These are phyloP conservation scores for Hymenoscyphus linearis DNA, from an alignment of 2,329 filamentous ascomycete genomes.

Conservation along the genomic window DNA sequence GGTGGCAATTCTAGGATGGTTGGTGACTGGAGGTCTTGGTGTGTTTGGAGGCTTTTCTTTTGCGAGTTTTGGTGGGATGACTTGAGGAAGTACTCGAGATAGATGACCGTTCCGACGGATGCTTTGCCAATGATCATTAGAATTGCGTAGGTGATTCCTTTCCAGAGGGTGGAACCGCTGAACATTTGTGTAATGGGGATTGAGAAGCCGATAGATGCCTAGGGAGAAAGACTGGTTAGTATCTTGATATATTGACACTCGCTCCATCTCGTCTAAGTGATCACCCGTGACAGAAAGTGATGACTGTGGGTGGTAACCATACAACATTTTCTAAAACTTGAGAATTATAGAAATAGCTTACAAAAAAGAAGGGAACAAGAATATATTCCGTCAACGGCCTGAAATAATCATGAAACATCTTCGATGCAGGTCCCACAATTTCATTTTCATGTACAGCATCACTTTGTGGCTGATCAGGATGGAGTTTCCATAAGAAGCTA, in stretches of 20 bases:
- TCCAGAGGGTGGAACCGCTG: slow-evolving; percentile 58
- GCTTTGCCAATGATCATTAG: slow-evolving; percentile 64
- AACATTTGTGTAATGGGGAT: slow-evolving; percentile 72
- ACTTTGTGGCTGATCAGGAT: background rate
- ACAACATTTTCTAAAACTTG: background rate
- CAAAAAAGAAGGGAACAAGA: slow-evolving; percentile 58
- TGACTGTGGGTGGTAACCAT: background rate
- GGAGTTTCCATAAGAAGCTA: background rate
- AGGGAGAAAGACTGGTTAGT: background rate
- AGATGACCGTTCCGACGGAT: slow-evolving; percentile 43
- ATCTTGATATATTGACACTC: background rate
- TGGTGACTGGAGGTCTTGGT: background rate
- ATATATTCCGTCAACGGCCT: slow-evolving; percentile 35
- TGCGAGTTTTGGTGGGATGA: background rate
- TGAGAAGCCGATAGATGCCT: slow-evolving; percentile 67
- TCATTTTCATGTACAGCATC: background rate
- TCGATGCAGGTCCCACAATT: background rate
- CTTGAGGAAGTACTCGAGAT: slow-evolving; percentile 17
- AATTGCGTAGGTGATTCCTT: slow-evolving; percentile 64
- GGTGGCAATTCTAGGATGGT: background rate
- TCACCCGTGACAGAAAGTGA: too few species aligned
- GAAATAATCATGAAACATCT: slow-evolving; percentile 29
- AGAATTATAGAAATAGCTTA: slow-evolving; percentile 31
- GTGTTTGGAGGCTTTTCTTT: background rate
- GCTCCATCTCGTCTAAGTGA: too few species aligned